phyloP scores from a whole-genome alignment of 257 asterid species.

The Cruciata laevipes region DNA sequence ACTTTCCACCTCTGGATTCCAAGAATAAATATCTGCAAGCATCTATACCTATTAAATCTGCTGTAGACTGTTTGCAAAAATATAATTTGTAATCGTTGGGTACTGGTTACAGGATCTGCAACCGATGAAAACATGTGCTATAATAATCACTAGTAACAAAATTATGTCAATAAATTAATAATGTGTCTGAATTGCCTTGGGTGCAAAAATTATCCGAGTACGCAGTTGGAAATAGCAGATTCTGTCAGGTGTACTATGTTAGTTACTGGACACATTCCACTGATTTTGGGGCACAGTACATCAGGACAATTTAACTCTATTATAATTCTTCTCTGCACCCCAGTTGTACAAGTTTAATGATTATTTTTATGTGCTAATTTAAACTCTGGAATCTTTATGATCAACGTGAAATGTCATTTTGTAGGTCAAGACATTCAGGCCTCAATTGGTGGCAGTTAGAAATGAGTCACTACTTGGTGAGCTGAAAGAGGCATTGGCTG shows the following conservation, averaged over 20 bases:
- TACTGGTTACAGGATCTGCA: neutral
- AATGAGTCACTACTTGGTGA: constrained; percentile 65
- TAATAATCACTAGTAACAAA: neutral
- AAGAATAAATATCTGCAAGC: neutral
- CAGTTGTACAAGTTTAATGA: neutral
- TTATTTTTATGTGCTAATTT: neutral
- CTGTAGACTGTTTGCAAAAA: neutral
- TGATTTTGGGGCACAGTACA: neutral
- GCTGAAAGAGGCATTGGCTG: constrained; percentile 87
- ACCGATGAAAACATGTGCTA: neutral
- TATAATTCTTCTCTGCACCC: neutral
- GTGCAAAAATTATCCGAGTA: neutral
- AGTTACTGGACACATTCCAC: neutral
- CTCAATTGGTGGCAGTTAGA: constrained; percentile 75
- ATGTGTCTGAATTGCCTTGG: neutral
- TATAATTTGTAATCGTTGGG: neutral
- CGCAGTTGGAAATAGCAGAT: neutral
- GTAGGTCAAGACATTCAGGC: constrained; percentile 79
- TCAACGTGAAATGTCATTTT: constrained; percentile 10
- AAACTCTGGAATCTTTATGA: constrained; percentile 1
- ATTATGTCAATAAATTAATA: neutral
- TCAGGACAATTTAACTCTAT: neutral
- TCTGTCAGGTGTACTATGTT: too few relatives aligned
- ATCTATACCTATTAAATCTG: neutral
- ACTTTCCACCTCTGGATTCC: constrained; percentile 2